Evolutionary conservation across 768 basidiomycete genomes (phyloP).

Genomic region (Pholiota microspora): DNA sequence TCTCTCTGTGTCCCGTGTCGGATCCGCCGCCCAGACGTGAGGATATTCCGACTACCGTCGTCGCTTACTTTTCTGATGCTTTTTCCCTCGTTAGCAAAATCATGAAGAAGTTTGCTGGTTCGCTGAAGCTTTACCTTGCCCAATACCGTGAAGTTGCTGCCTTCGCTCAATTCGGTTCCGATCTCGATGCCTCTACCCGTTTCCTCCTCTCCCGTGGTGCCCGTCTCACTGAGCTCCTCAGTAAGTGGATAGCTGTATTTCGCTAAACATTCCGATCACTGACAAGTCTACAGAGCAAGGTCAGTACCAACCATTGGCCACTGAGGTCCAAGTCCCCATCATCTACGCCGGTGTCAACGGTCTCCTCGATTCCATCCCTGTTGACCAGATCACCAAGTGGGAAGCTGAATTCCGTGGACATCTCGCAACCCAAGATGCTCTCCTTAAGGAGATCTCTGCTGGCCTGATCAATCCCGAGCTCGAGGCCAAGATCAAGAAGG

Average conservation of each 20-base stretch:
- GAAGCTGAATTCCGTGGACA: constrained; percentile 90
- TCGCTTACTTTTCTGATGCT: constrained; percentile 7
- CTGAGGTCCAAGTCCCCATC: constrained; percentile 97
- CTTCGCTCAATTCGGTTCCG: constrained; percentile 99
- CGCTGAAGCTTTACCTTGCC: constrained; percentile 98
- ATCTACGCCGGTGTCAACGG: constrained; percentile 99
- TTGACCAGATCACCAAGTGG: constrained; percentile 92
- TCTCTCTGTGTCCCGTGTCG: constrained; percentile 99
- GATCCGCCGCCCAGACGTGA: constrained; percentile 99
- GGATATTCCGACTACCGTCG: constrained; percentile 25
- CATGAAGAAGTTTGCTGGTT: constrained; percentile 99
- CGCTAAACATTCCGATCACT: constrained; percentile 16
- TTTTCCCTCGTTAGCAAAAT: constrained; percentile 60
- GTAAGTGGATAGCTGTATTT: constrained; percentile 39
- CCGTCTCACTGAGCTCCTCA: constrained; percentile 95
- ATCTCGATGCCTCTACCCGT: constrained; percentile 98
- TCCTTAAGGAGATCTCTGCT: constrained; percentile 82
- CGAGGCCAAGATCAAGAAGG: constrained; percentile 94
- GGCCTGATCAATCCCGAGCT: constrained; percentile 88
- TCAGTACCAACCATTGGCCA: constrained; percentile 93
- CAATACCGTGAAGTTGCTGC: constrained; percentile 99
- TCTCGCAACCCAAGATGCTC: constrained; percentile 68
- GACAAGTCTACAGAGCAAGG: constrained; percentile 74
- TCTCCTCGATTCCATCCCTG: constrained; percentile 95
- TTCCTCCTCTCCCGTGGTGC: constrained; percentile 98